Conservation (phyloP, 352 stramenopile species). For the Phytopythium helicoides region DNA sequence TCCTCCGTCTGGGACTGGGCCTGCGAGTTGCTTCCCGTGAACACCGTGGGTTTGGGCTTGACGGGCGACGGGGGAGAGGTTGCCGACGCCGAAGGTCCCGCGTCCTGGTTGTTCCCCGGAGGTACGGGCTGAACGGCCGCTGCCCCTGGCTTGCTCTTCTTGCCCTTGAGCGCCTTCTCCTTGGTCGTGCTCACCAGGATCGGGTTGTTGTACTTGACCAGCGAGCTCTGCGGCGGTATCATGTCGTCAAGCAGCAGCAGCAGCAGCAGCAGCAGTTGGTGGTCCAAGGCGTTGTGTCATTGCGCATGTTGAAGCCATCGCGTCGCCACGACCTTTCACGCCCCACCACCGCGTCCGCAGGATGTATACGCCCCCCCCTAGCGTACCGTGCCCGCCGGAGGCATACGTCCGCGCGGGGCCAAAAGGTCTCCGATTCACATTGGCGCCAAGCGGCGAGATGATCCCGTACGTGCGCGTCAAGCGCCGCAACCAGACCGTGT, state of each 20-base stretch:
- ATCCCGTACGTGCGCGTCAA: conserved; percentile 88
- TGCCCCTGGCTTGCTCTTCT: conserved; percentile 24
- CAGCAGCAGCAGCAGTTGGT: too few species aligned
- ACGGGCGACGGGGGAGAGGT: conserved; percentile 4
- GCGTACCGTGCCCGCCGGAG: too few species aligned
- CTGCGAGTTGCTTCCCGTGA: conserved; percentile 54
- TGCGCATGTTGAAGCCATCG: too few species aligned
- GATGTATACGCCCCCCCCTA: too few species aligned
- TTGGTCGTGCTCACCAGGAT: conserved; percentile 89
- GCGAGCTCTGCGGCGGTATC: conserved; percentile 83
- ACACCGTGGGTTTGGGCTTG: conserved; percentile 47
- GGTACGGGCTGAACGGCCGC: too few species aligned
- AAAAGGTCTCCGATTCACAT: too few species aligned
- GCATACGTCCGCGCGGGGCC: too few species aligned
- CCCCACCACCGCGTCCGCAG: too few species aligned
- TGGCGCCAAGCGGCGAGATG: conserved; percentile 28
- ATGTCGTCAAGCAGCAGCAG: too few species aligned
- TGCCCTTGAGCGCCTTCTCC: conserved; percentile 63
- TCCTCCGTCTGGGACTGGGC: conserved; percentile 88
- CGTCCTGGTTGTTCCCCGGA: conserved; percentile 14
- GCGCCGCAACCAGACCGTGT: conserved; percentile 82
- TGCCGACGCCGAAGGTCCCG: conserved; percentile 11
- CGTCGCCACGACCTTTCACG: too few species aligned
- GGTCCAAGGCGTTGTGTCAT: too few species aligned
- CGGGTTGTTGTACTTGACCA: conserved; percentile 92